Evolutionary conservation across 768 basidiomycete genomes (phyloP).

Genomic region (Serendipita sp.): DNA sequence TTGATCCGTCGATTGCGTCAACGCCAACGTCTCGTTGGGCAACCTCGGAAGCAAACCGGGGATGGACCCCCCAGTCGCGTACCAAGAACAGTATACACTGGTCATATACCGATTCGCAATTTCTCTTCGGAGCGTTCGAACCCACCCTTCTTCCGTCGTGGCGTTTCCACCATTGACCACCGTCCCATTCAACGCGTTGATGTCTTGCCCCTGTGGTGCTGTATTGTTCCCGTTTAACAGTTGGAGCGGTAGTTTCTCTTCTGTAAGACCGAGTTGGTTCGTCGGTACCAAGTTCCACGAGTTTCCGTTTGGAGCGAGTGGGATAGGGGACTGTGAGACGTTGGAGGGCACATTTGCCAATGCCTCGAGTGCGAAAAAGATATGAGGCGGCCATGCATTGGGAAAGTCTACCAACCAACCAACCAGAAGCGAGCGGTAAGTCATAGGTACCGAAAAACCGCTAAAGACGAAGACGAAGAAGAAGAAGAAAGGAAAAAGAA

Average conservation of each 20-base stretch:
- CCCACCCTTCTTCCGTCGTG: slow-evolving; percentile 48
- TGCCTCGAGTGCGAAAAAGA: slow-evolving; percentile 64
- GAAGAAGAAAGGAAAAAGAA: too few species aligned
- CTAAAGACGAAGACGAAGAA: not conserved
- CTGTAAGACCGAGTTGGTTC: slow-evolving; percentile 69
- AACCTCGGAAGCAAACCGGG: slow-evolving; percentile 45
- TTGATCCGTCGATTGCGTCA: slow-evolving; percentile 47
- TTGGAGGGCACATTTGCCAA: slow-evolving; percentile 59
- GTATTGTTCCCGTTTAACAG: slow-evolving; percentile 28
- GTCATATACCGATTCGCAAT: slow-evolving; percentile 75
- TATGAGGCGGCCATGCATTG: slow-evolving; percentile 81
- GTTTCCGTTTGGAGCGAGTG: slow-evolving; percentile 31
- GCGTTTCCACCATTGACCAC: slow-evolving; percentile 53
- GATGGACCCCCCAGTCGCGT: slow-evolving; percentile 78
- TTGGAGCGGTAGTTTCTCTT: slow-evolving; percentile 57
- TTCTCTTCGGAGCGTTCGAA: slow-evolving; percentile 41
- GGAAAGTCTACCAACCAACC: slow-evolving; percentile 26
- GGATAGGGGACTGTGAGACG: slow-evolving; percentile 41
- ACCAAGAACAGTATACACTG: slow-evolving; percentile 83
- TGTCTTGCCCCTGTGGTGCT: slow-evolving; percentile 38
- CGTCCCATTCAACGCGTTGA: slow-evolving; percentile 37
- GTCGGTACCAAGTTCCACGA: slow-evolving; percentile 55
- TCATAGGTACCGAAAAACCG: not conserved
- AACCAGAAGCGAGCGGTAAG: not conserved
- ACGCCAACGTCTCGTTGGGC: slow-evolving; percentile 50